Percentiles rank a stretch among this genome's conserved stretches.
phyloP scores from a whole-genome alignment of 306 rosid species.

The Begonia loranthoides region DNA sequence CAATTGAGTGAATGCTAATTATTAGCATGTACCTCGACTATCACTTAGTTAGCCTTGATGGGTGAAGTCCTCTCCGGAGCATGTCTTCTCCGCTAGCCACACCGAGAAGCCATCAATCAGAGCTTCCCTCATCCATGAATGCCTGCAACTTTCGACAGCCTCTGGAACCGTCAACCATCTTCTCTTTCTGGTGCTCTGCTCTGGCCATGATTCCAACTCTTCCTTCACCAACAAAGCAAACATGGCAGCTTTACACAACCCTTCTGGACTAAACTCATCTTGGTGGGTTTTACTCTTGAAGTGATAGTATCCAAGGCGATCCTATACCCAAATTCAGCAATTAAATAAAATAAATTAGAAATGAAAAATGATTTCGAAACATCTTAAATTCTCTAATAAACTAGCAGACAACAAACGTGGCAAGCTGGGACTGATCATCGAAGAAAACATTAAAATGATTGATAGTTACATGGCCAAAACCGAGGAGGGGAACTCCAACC shows the following conservation, averaged over 20 bases:
- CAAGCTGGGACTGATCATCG: neutral
- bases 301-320: conserved; percentile 48
- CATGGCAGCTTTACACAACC: conserved; percentile 83
- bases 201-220: conserved; percentile 77
- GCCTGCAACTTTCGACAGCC: conserved; percentile 59
- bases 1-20: too few relatives aligned
- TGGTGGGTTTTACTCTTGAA: conserved; percentile 85
- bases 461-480: neutral
- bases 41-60: neutral
- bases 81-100: conserved; percentile 19
- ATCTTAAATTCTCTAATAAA: neutral
- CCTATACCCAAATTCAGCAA: conserved; percentile 29
- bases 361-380: too few relatives aligned
- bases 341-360: conserved; percentile 1
- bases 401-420: neutral
- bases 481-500: neutral
- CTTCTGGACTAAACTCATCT: conserved; percentile 78
- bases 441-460: neutral
- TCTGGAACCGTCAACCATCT: conserved; percentile 65
- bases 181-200: conserved; percentile 66
- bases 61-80: neutral
- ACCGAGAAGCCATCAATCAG: conserved; percentile 44
- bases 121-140: conserved; percentile 84
- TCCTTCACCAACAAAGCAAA: conserved; percentile 64
- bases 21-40: conserved; percentile 1